These are phyloP conservation scores for Skeletonema marinoi DNA, from an alignment of 108 stramenopile species.

Conservation along the genomic window DNA sequence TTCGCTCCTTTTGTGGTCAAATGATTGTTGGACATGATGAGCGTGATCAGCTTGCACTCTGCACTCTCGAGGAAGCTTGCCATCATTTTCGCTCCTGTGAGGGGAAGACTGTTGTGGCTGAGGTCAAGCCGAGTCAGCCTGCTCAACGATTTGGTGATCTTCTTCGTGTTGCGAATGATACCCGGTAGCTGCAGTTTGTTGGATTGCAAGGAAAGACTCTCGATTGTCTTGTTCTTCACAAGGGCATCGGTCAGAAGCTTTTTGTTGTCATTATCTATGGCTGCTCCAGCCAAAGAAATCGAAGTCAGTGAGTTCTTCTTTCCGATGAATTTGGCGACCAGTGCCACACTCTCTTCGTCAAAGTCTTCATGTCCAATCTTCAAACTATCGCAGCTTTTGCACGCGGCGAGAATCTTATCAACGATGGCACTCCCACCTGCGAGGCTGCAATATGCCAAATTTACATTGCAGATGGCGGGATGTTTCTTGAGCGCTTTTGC, in stretches of 20 bases:
- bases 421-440: background rate
- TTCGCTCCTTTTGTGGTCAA: constrained; percentile 2
- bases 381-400: background rate
- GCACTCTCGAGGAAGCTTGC: background rate
- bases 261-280: background rate
- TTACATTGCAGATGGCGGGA: background rate
- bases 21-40: constrained; percentile 2
- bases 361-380: constrained; percentile 4
- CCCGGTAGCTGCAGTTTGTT: background rate
- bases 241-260: background rate
- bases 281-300: background rate
- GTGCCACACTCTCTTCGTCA: background rate
- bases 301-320: background rate
- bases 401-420: background rate
- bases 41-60: background rate
- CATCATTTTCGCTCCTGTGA: background rate
- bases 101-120: background rate
- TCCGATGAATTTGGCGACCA: background rate
- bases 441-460: background rate
- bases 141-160: background rate
- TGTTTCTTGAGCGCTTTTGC: background rate
- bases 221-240: background rate
- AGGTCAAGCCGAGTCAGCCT: background rate
- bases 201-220: background rate
- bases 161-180: constrained; percentile 1